Evolutionary conservation across 306 rosid genomes (phyloP), one percentile per base, ranked within the genome.

Genomic region (Sophora flavescens): DNA sequence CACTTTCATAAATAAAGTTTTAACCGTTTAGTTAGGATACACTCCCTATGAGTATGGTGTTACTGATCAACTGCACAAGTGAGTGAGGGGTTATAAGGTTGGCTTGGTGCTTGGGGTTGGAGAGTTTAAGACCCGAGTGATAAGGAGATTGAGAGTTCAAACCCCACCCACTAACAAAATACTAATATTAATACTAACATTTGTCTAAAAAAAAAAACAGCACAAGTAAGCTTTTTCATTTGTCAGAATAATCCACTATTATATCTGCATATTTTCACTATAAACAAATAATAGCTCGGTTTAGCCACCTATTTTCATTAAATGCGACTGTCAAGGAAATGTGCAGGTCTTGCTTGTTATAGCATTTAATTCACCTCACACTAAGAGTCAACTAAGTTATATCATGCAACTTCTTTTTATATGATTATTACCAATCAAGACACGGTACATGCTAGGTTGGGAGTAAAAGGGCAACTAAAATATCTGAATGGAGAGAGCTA

Each of bases 281-380:
- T 44, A 51, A 63, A 62, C 79, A 53, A 45, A 57, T 44, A 65
- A 39, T 58, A 22, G 58, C 36, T 76, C 68, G 77, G 10, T 80
- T 56, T 39, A 26, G 39, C 58, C 81, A 45, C 66, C 42, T 51
- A 48, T 56, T 68, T 60, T 65, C 68, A 67, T 61, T 35, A 44
- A 22, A 41, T 18, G 12, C 51, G 5, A 3, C 6, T 35, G 22
- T 51, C 47, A 36, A 68, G 52, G 53, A 68, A 52, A 76, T 47
- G 62, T 41, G 70, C 76, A 39, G 72, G 56, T 68, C 57, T 15
- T 67, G 5, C 62, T 6, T 35, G 26, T 60, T 33, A 32, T 76
- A 68, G 41, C 57, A 61, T 51, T 71, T 70, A 78, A 48, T 35
- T 78, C 82, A 50, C 63, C 78, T 51, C 63, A 30, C 4, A 28